Percentiles rank a stretch among this genome's conserved stretches.
Evolutionary conservation across 2,329 filamentous ascomycete species (phyloP).

Genomic region (Lachnellula arida): DNA sequence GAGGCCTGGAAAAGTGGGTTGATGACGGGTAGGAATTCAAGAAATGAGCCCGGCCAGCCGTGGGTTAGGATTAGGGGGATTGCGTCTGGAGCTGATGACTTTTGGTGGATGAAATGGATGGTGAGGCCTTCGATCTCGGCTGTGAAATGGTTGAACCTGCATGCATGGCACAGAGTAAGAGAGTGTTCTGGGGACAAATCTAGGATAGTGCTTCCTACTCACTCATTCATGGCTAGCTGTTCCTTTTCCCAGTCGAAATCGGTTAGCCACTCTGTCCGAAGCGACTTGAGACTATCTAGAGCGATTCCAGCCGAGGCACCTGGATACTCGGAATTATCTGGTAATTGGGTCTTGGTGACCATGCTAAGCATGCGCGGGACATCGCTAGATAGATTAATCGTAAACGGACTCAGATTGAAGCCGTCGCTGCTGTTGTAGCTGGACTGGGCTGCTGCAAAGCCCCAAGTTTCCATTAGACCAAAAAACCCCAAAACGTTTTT

Average conservation of each 20-base stretch:
- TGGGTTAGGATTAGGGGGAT: conserved; percentile 15
- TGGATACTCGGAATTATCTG: not conserved
- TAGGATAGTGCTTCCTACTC: not conserved
- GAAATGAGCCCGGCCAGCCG: conserved; percentile 9
- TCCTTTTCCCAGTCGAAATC: not conserved
- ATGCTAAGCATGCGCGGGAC: not conserved
- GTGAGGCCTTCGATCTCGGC: conserved; percentile 35
- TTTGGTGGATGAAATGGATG: conserved; percentile 15
- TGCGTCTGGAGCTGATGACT: conserved; percentile 1
- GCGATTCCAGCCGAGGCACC: not conserved
- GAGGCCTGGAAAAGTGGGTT: conserved; percentile 2
- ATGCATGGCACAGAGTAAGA: too few relatives aligned
- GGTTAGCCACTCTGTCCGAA: not conserved
- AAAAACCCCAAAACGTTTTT: not conserved
- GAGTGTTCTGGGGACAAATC: not conserved
- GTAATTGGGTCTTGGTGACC: not conserved
- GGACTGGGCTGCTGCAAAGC: not conserved
- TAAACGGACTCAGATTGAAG: not conserved
- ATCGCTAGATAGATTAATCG: not conserved
- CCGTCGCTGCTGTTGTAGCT: not conserved
- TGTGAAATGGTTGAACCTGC: conserved; percentile 17
- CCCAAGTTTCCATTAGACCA: not conserved
- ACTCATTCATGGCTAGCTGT: not conserved
- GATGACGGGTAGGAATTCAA: conserved; percentile 10
- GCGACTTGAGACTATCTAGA: not conserved